Evolutionary conservation across 371 early-diverging fungal genomes (phyloP), one percentile per base, ranked within the genome.

Genomic region (Mucor lusitanicus): DNA sequence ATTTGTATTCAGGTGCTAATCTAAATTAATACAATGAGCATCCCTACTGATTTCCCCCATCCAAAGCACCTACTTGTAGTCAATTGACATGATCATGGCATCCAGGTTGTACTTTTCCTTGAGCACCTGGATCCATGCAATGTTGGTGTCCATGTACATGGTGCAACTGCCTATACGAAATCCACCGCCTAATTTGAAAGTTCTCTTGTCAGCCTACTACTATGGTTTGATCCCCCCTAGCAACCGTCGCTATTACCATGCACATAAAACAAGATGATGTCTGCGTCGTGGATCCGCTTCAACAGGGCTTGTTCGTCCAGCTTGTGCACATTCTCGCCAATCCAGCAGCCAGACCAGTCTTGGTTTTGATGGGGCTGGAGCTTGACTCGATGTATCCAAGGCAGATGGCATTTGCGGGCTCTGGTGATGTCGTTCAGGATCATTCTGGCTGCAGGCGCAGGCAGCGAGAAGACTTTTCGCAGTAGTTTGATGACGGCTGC

Each of bases 321-420:
- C 6, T 72, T 54, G 27, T 64, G 50, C 25, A 83, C 46, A 28
- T 80, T 67, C 53, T 83, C 80, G 35, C 81, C 84, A 48, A 84
- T 78, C 84, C 84, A 84, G 54, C 80, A 79, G 17, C 84, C 84
- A 55, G 78, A 76, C 84, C 84, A 84, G 39, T 69, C 77, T 35
- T 71, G 54, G 37, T 74, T 72, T 44, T 68, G 69, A 23, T 61
- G 23, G 9, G 54, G 59, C 9, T 42, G 13, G 4, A 61, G 13
- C 21, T 67, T 70, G 0, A 80, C 78, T 59, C 71, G 71, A 42
- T 68, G 60, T 25, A 80, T 78, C 80, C 82, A 84, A 11, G 78
- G 64, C 12, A 67, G 64, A 66, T 84, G 81, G 25, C 67, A 70
- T 63, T 78, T 78, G 30, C 76, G 70, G 27, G 80, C 77, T 65